Base-by-base conservation (phyloP, 352 stramenopile genomes). In the Globisporangium irregulare region DNA sequence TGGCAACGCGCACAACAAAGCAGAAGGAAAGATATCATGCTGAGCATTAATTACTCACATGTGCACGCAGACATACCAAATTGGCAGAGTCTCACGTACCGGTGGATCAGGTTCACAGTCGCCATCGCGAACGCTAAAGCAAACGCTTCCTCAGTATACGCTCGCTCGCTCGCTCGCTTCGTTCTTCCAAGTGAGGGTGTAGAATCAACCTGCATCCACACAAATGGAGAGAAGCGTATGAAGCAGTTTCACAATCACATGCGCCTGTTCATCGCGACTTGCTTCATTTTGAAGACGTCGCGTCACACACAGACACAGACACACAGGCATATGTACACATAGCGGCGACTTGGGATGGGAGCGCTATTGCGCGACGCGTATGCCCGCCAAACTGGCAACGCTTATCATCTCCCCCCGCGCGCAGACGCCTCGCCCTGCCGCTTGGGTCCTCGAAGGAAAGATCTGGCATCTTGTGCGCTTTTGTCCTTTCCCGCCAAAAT, bases 31-130 rank as follows among this genome's bases (percentile, higher is more conserved):
- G 12, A 24, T 20, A 36, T 7, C 7, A 43, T 15, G 5, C 18
- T 24, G 53, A 22, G 46, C 25, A 25, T 27, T 34, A 38, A 43
- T 1, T 38, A 12, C 64, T 3, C 5, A 69, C 5, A 43, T 12
- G 55, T 27, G 5, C 22, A 27, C 18, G 14, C 38, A 38, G 7
- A 63, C 6, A 27, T 8, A 38, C 10, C 25, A 12, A 20, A 56
- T 24, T 7, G 27, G 15, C 4, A 59, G 14, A 34, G 27, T 4
- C 18, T 50, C 38, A 32, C 68, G 20, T 54, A 84, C 75, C 76
- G 72, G 57, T 81, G 76, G 43, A 80, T 77, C 20, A 84, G 64
- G 20, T 79, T 84, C 43, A 84, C 74, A 0, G 72, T 81, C 69
- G 76, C 62, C 76, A 84, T 84, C 55, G 43, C 41, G 20, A 18